These are phyloP conservation scores for Brassica rapa DNA, from an alignment of 345 rosid species.

Conservation along the genomic window DNA sequence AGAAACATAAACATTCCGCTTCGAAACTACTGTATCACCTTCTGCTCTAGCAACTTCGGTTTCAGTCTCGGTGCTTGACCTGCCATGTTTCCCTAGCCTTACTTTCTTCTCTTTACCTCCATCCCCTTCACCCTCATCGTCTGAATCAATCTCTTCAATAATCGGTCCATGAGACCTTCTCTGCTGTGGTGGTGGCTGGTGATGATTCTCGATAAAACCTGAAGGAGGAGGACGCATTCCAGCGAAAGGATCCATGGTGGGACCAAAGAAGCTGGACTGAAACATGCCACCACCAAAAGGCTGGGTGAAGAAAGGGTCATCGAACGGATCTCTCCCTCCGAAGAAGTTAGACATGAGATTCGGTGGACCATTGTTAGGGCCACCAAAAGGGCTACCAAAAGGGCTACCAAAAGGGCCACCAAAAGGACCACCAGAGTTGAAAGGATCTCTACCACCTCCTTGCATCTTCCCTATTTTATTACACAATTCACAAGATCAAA, in stretches of 20 bases:
- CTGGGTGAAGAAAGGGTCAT: slow-evolving; percentile 69
- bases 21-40: slow-evolving; percentile 37
- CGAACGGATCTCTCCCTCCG: slow-evolving; percentile 84
- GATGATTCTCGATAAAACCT: slow-evolving; percentile 47
- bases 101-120: slow-evolving; percentile 47
- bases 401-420: background rate
- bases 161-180: slow-evolving; percentile 66
- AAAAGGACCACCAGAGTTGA: slow-evolving; percentile 45
- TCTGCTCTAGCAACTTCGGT: slow-evolving; percentile 47
- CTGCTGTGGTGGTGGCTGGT: slow-evolving; percentile 50
- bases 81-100: slow-evolving; percentile 60
- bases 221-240: slow-evolving; percentile 45
- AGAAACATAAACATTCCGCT: background rate
- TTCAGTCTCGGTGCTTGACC: slow-evolving; percentile 51
- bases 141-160: slow-evolving; percentile 76
- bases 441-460: slow-evolving; percentile 50
- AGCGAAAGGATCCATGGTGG: slow-evolving; percentile 50
- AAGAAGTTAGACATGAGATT: slow-evolving; percentile 55
- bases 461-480: slow-evolving; percentile 52
- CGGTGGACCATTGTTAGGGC: slow-evolving; percentile 46
- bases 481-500: background rate
- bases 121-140: slow-evolving; percentile 64
- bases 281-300: slow-evolving; percentile 70
- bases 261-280: slow-evolving; percentile 54
- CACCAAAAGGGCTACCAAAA: slow-evolving; percentile 53